Evolutionary conservation across 78 protist genomes (phyloP), one percentile per base, ranked within the genome.

Genomic region (Guillardia theta): DNA sequence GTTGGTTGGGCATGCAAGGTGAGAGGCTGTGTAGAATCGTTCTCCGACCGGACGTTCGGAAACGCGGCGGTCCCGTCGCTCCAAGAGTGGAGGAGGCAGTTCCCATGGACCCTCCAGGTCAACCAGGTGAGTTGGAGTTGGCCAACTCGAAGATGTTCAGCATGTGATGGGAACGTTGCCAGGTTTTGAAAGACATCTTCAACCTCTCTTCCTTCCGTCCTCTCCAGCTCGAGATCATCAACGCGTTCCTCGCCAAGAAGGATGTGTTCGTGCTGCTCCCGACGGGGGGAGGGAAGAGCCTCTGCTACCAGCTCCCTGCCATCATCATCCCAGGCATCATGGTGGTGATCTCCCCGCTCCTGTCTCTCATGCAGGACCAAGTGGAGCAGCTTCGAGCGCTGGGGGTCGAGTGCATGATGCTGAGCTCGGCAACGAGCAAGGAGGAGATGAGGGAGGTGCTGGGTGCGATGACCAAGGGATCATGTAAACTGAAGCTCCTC

Each of bases 221-320:
- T 0, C 64, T 64, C 77, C 94, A 92, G 39, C 2, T 36, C 15
- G 88, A 92, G 39, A 47, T 44, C 18, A 44, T 47, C 43, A 87
- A 87, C 53, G 30, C 45, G 27, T 15, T 24, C 64, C 62, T 44
- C 27, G 33, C 47, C 18, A n/a, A 50, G 4, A 54, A 62, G 21
- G 99, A 99, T 77, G 64, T 77, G 39, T 97, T 99, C 62, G 98
- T 99, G 37, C 78, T 98, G 64, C 96, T 99, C 98, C 99, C 99
- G 48, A 99, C 99, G 15, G 99, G 99, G 33, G 99, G 99, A 6
- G 99, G 99, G 48, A 99, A 99, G 96, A 80, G 96, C 24, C 97
- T 99, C 6, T 95, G 98, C 94, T 99, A 96, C 93, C 98, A 76
- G 93, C 62, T 95, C n/a, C 96, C 94, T 8, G 80, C 88, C 6